Base-by-base conservation (phyloP, 2,329 filamentous ascomycete species). In the Aspergillus sclerotialis region DNA sequence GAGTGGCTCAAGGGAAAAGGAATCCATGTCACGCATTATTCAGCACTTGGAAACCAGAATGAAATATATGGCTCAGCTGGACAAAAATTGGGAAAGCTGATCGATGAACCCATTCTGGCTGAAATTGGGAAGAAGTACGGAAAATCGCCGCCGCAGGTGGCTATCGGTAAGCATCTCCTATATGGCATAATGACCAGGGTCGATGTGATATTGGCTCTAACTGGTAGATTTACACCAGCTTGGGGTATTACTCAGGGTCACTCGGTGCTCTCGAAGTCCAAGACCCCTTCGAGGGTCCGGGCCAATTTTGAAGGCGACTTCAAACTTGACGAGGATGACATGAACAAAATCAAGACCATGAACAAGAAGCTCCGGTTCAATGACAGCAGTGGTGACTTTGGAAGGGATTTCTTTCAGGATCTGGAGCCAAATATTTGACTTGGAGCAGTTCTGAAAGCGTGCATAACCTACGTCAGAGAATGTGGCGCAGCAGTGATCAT, bases 301-400 rank as follows among this genome's bases (percentile, higher is more conserved):
- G 44, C 50, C 14, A 71, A 70, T 35, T 40, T 68, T 7, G 62
- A 64, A 34, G 61, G 58, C 7, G 74, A 78, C 49, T 83, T 84
- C 54, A 70, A 73, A 49, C 63, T 84, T 16, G 67, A 68, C 1
- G 46, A 53, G 0, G 72, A 72, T 32, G 79, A 84, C 47, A 57
- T 82, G 46, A 56, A 71, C 49, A 73, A 69, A 58, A 72, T 78
- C 33, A 60, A 67, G 25, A 48, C 41, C 0, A 61, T 80, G 13
- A 75, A 82, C 50, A 76, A 72, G 60, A 79, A 79, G 56, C 29
- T 78, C 44, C 62, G 78, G 27, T 80, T 81, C 50, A 81, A 80
- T 36, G 76, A 81, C 50, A 68, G 75, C 4, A 72, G 66, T 28
- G 59, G 50, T 5, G 61, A 58, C 14, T 81, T 80, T 59, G 69